phyloP scores from a whole-genome alignment of 768 basidiomycete genomes.

The Strobilomyces echinocephalus region DNA sequence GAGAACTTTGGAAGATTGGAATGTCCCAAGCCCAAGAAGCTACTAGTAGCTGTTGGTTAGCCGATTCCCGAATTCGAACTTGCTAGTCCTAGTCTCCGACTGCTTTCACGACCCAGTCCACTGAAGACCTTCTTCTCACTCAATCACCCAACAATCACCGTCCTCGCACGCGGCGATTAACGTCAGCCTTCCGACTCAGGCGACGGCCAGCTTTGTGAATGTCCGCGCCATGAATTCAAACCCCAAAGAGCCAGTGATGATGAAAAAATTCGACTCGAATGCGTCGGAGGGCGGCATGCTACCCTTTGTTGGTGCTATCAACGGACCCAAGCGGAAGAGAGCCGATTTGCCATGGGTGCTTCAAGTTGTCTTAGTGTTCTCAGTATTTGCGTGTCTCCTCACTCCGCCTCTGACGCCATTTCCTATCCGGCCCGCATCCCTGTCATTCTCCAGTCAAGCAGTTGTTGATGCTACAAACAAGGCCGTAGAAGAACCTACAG shows the following conservation, averaged over 20 bases:
- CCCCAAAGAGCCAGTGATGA: not conserved
- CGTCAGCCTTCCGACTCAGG: too few relatives aligned
- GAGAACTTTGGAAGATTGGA: too few relatives aligned
- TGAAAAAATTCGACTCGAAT: constrained; percentile 1
- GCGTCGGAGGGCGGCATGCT: not conserved
- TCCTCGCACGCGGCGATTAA: not conserved
- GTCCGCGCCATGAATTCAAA: constrained; percentile 3
- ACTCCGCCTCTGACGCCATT: constrained; percentile 6
- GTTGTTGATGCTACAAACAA: not conserved
- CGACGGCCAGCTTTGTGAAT: not conserved
- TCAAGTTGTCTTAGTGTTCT: constrained; percentile 7
- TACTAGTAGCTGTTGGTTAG: too few relatives aligned
- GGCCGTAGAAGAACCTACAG: not conserved
- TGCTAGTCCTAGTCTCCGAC: too few relatives aligned
- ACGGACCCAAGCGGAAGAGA: constrained; percentile 5
- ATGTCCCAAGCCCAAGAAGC: too few relatives aligned
- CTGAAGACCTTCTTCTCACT: too few relatives aligned
- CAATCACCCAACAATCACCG: too few relatives aligned
- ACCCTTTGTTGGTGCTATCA: not conserved
- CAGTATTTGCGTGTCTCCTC: constrained; percentile 10
- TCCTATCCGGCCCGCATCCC: not conserved
- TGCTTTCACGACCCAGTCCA: not conserved
- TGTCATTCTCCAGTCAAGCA: constrained; percentile 20
- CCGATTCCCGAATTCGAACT: too few relatives aligned
- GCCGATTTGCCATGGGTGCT: constrained; percentile 12